phyloP scores from a whole-genome alignment of 257 asterid species.

The Primulina eburnea region DNA sequence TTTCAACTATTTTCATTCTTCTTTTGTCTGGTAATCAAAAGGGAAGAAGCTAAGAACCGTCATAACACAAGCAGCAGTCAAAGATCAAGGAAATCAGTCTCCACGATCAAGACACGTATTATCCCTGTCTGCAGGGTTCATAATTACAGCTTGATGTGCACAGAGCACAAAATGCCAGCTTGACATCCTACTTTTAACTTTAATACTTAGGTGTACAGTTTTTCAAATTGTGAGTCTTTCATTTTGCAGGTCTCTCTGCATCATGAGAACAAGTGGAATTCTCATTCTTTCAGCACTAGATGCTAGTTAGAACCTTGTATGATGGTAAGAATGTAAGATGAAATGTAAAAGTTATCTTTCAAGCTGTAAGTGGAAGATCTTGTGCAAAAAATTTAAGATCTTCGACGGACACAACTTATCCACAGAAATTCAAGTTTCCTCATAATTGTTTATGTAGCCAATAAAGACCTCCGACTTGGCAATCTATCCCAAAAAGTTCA shows the following conservation, averaged over 20 bases:
- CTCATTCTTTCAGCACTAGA: conserved; percentile 2
- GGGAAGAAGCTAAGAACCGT: neutral
- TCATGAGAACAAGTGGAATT: neutral
- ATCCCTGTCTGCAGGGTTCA: neutral
- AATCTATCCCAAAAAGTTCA: conserved; percentile 1
- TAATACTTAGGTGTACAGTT: neutral
- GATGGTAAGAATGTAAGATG: neutral
- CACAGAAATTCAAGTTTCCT: neutral
- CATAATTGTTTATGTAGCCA: neutral
- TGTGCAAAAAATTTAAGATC: neutral
- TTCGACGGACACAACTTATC: neutral
- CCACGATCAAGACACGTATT: neutral
- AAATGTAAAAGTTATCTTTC: conserved; percentile 13
- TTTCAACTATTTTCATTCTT: conserved; percentile 87
- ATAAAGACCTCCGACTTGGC: conserved; percentile 12
- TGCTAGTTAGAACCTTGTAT: conserved; percentile 18
- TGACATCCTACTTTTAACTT: neutral
- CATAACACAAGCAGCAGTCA: conserved; percentile 1
- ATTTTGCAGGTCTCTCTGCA: neutral
- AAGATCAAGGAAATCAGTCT: conserved; percentile 17
- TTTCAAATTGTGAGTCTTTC: neutral
- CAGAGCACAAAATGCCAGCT: neutral
- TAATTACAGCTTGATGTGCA: neutral
- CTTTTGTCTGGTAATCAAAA: conserved; percentile 50
- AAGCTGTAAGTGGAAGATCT: conserved; percentile 4